Evolutionary conservation across 495 filamentous ascomycete species (phyloP).

Genomic region (Pseudoneurospora amorphoporcata): DNA sequence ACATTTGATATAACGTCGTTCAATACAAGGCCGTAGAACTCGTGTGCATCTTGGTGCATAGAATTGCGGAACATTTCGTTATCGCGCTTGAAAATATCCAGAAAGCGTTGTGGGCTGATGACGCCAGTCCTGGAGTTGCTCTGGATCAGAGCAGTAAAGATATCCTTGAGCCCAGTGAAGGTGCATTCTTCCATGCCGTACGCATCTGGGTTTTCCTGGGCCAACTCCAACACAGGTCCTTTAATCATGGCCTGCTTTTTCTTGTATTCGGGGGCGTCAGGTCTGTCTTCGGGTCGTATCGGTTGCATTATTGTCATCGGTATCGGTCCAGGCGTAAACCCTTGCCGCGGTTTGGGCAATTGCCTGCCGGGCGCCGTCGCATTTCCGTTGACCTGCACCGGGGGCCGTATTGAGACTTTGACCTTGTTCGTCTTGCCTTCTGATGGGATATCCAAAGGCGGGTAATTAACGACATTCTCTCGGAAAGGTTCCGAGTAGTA

Average conservation of each 20-base stretch:
- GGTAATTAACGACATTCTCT: conserved; percentile 90
- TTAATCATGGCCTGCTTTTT: conserved; percentile 87
- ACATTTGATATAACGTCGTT: conserved; percentile 94
- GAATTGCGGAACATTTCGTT: conserved; percentile 96
- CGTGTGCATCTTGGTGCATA: conserved; percentile 98
- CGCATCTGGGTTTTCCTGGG: conserved; percentile 60
- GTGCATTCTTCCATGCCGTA: conserved; percentile 94
- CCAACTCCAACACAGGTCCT: conserved; percentile 73
- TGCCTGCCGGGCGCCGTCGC: conserved; percentile 39
- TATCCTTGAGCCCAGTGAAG: conserved; percentile 90
- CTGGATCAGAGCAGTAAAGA: conserved; percentile 83
- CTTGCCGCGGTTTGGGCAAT: neutral
- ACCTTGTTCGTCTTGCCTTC: conserved; percentile 35
- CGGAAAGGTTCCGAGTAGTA: conserved; percentile 94
- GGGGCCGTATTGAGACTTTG: conserved; percentile 39
- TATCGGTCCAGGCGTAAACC: conserved; percentile 7
- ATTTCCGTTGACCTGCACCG: conserved; percentile 29
- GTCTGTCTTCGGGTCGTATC: conserved; percentile 52
- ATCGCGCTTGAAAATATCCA: conserved; percentile 85
- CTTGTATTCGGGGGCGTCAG: conserved; percentile 87
- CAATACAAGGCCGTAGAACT: conserved; percentile 89
- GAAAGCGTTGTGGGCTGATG: conserved; percentile 82
- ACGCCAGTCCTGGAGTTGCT: conserved; percentile 78
- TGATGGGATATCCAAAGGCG: conserved; percentile 40
- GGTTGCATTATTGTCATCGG: conserved; percentile 14